A percentile compares a stretch with the other conserved stretches of the same genome.
Evolutionary conservation across 2,329 filamentous ascomycete genomes (phyloP).

Genomic region (Myriosclerotinia duriaeana): DNA sequence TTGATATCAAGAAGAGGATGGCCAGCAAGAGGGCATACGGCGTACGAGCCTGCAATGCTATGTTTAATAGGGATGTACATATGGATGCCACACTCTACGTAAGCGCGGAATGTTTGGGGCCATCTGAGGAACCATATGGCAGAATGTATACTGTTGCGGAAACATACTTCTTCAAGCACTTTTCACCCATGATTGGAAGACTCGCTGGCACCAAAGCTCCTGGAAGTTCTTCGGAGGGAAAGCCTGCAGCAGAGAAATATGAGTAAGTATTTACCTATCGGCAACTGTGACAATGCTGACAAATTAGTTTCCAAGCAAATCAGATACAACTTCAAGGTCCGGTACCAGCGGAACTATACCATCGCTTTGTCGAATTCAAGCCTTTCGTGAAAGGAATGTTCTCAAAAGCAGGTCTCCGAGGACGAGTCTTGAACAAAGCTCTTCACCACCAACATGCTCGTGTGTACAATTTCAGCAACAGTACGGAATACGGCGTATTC

Average conservation of each 20-base stretch:
- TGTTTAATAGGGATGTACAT: conserved; percentile 60
- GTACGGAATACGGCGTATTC: conserved; percentile 71
- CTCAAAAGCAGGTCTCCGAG: conserved; percentile 71
- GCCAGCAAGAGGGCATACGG: conserved; percentile 86
- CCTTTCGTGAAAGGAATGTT: conserved; percentile 92
- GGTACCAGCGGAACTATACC: conserved; percentile 76
- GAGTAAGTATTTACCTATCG: conserved; percentile 57
- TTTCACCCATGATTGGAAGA: conserved; percentile 83
- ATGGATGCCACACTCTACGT: conserved; percentile 70
- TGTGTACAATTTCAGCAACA: conserved; percentile 83
- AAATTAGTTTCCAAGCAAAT: conserved; percentile 79
- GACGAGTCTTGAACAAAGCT: conserved; percentile 77
- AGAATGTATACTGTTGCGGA: conserved; percentile 80
- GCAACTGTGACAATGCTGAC: conserved; percentile 26
- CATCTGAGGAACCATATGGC: conserved; percentile 66
- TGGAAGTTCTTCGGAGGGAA: conserved; percentile 52
- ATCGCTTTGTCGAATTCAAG: conserved; percentile 89
- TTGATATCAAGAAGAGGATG: conserved; percentile 76
- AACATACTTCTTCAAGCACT: conserved; percentile 75
- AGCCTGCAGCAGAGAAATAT: conserved; percentile 63
- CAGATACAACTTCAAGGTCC: conserved; percentile 86
- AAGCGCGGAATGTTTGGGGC: conserved; percentile 75
- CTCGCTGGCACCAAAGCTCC: conserved; percentile 71
- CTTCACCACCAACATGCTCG: conserved; percentile 87
- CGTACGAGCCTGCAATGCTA: conserved; percentile 65